phyloP scores from a whole-genome alignment of 169 alveolate species.

The Pseudocohnilembus persalinus region DNA sequence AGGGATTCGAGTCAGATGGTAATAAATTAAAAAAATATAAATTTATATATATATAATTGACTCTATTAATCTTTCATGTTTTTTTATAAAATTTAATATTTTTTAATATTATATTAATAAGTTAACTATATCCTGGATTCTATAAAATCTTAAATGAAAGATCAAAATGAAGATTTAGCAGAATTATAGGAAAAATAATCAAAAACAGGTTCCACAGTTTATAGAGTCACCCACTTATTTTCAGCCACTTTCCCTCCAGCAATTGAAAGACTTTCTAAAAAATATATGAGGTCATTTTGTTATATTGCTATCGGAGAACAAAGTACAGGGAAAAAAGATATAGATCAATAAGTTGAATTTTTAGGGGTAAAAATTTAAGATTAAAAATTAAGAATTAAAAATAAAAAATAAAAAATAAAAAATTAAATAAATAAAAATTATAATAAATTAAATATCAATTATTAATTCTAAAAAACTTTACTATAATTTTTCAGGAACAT shows the following conservation, averaged over 20 bases:
- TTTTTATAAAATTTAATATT: neutral
- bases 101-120: too few species aligned
- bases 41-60: too few species aligned
- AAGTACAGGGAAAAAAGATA: conserved; percentile 94
- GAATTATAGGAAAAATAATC: conserved; percentile 80
- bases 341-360: conserved; percentile 91
- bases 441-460: too few species aligned
- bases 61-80: neutral
- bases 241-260: conserved; percentile 97
- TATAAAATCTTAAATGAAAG: conserved; percentile 82
- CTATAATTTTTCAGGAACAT: neutral
- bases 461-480: too few species aligned
- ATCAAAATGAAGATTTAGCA: conserved; percentile 85
- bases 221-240: conserved; percentile 92
- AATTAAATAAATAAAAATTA: too few species aligned
- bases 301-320: conserved; percentile 94
- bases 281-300: conserved; percentile 90
- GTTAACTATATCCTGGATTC: neutral
- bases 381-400: conserved; percentile 70
- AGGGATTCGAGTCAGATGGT: conserved; percentile 96
- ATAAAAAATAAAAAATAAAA: conserved; percentile 25
- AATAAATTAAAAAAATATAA: conserved; percentile 83
- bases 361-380: conserved; percentile 78
- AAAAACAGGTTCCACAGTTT: conserved; percentile 86
- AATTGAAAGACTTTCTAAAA: conserved; percentile 90